Evolutionary conservation across 2,329 filamentous ascomycete genomes (phyloP), one percentile per base, ranked within the genome.

Genomic region (Hirsutella minnesotensis): DNA sequence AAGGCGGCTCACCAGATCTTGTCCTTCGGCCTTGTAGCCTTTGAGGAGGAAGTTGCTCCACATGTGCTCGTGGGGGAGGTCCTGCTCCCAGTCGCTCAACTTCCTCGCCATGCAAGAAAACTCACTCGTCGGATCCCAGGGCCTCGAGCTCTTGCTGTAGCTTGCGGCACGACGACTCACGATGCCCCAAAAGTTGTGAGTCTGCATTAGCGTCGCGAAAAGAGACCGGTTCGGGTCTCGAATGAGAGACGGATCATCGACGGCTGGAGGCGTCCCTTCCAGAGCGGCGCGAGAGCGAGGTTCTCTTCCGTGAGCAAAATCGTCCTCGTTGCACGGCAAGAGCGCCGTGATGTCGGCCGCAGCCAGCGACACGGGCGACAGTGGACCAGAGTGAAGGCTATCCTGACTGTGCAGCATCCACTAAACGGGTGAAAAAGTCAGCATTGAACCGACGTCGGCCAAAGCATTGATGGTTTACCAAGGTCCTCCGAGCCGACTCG

Each of bases 371-470:
- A 73, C 63, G 3, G 73, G 72, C 10, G 70, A 71, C 24, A 62
- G 59, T 3, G 70, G 69, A 0, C 72, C 69, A 1, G 71, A 74
- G 47, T 75, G 70, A 20, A 77, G 60, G 48, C 73, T 75, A 47
- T 77, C 73, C 50, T 77, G 73, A 48, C 68, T 75, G 51, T 77
- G 69, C 29, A 77, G 52, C 71, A 77, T 76, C 73, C 73, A 77
- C 70, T 75, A 41, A n/a, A n/a, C 19, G 9, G 15, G 21, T 13
- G 5, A 12, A 18, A 12, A 18, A 15, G 16, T 19, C 18, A 22
- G 15, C 8, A 10, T 15, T 5, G 29, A n/a, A 18, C 18, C 9
- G 16, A 10, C 8, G 13, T 19, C 13, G 8, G 21, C 9, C 38
- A 38, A 16, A 19, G 10, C 16, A 20, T 12, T 41, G 21, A 24